Conservation (phyloP, 2,329 filamentous ascomycete species). For the Xylariaceae sp. region DNA sequence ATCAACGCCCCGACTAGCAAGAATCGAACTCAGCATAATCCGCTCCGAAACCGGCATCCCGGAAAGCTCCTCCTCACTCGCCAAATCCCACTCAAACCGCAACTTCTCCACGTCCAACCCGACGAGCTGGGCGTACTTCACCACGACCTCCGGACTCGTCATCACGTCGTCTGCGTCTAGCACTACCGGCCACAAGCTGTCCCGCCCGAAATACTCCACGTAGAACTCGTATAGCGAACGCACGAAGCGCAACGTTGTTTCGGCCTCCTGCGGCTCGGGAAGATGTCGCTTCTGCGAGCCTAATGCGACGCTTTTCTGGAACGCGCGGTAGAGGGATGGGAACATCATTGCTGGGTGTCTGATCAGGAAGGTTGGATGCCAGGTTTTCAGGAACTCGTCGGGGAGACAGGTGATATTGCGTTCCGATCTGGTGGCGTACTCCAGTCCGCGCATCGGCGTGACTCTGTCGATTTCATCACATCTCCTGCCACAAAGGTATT, state of each 20-base stretch:
- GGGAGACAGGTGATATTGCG: constrained; percentile 15
- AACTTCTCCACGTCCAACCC: constrained; percentile 15
- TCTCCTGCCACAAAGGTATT: neutral
- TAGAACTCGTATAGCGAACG: constrained; percentile 16
- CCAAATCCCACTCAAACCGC: constrained; percentile 16
- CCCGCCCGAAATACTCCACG: constrained; percentile 5
- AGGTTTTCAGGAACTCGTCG: constrained; percentile 20
- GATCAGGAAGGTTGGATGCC: constrained; percentile 20
- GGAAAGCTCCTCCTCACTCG: constrained; percentile 7
- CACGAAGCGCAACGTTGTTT: constrained; percentile 13
- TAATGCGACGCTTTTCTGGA: neutral
- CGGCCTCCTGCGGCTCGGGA: constrained; percentile 12
- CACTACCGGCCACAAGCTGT: constrained; percentile 16
- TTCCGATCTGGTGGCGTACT: constrained; percentile 12
- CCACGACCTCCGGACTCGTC: constrained; percentile 11
- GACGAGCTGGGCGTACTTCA: constrained; percentile 15
- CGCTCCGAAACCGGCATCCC: neutral
- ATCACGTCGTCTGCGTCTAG: constrained; percentile 22
- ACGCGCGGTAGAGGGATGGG: constrained; percentile 18
- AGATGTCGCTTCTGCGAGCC: constrained; percentile 4
- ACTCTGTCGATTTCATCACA: neutral
- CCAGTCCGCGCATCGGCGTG: neutral
- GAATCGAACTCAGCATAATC: constrained; percentile 12
- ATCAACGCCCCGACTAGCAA: constrained; percentile 13
- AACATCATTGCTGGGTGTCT: constrained; percentile 20